Evolutionary conservation across 371 early-diverging fungal genomes (phyloP), one percentile per base, ranked within the genome.

Genomic region (Haplosporangium sp.): DNA sequence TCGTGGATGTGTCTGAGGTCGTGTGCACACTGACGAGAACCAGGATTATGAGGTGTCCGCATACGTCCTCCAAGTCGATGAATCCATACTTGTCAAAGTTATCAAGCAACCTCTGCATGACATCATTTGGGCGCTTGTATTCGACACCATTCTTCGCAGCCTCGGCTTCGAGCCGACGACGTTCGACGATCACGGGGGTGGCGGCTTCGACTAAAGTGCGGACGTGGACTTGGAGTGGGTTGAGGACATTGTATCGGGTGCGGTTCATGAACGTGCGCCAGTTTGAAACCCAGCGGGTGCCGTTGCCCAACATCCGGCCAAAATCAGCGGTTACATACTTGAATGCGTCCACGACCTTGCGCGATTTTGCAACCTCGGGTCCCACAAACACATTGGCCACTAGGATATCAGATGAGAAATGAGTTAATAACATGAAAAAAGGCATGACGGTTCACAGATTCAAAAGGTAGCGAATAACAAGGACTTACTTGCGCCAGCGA

Each of bases 21-120:
- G 86, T 82, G 42, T 85, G 82, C 0, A 86, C 70, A 36, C 81
- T 80, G n/a, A 77, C 81, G 53, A 87, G 74, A 43, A 84, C 62
- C 36, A 86, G 50, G 12, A 81, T 58, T 7, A 83, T 20, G 6
- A 75, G 20, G 29, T 75, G 75, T 6, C 63, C 75, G 55, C 75
- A 75, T 11, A 75, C 55, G 21, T 75, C 75, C 37, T 75, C 75
- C 0, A 66, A 46, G 23, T 75, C 75, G n/a, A 69, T 60, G 45
- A 75, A 66, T 2, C 29, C 41, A 51, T 75, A 69, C 63, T 75
- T 75, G 62, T 75, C 75, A 51, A 51, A 62, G 46, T 58, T 66
- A 42, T 75, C 70, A 10, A 75, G 63, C 21, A 75, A 11, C 1
- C 29, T 51, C 37, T 75, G 75, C 10, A 75, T 21, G 40, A 75